Evolutionary conservation across 805 yeast species (phyloP).

Genomic region (Pichia californica): DNA sequence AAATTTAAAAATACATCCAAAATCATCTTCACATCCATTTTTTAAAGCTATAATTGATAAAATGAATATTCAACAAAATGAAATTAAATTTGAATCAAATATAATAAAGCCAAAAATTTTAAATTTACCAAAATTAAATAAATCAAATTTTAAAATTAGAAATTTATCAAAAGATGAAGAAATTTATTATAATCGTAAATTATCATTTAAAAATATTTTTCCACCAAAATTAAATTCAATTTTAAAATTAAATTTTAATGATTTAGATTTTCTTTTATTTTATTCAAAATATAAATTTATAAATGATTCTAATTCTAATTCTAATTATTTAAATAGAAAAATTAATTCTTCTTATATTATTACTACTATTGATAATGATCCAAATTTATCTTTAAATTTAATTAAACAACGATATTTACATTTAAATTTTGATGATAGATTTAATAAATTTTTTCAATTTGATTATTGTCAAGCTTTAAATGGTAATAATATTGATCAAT

Average conservation of each 20-base stretch:
- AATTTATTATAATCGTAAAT: background rate
- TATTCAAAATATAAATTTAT: slow-evolving; percentile 2
- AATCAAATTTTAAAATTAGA: slow-evolving; percentile 7
- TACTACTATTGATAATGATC: background rate
- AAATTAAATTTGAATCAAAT: background rate
- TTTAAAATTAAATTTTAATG: background rate
- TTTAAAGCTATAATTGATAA: slow-evolving; percentile 7
- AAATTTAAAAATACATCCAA: slow-evolving; percentile 7
- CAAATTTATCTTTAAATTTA: background rate
- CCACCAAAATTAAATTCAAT: no score
- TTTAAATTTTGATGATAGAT: slow-evolving; percentile 10
- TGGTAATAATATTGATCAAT: slow-evolving; percentile 19
- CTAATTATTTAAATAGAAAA: background rate
- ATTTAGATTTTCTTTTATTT: slow-evolving; percentile 7
- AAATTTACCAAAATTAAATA: slow-evolving; percentile 2
- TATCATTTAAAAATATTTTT: background rate
- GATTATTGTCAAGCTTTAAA: background rate
- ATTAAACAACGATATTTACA: slow-evolving; percentile 6
- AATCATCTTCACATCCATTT: slow-evolving; percentile 12
- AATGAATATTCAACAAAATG: background rate
- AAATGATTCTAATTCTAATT: no score
- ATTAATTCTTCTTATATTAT: background rate
- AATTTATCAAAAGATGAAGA: slow-evolving; percentile 1
- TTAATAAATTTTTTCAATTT: slow-evolving; percentile 8
- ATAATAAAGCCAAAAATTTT: background rate